phyloP scores from a whole-genome alignment of 2,329 filamentous ascomycete genomes.

The Cladosporium sp. region DNA sequence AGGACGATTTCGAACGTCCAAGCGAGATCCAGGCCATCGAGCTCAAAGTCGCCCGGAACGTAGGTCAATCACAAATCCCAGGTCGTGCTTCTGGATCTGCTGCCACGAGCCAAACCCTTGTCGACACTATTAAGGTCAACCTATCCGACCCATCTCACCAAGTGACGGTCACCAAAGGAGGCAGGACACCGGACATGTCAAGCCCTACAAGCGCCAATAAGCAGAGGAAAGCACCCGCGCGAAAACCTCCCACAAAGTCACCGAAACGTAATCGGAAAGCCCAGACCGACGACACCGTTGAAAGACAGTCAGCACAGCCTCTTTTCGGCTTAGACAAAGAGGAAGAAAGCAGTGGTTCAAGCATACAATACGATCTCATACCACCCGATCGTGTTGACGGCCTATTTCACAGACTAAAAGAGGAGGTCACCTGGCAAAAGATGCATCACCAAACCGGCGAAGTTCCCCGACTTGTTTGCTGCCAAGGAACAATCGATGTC shows the following conservation, averaged over 20 bases:
- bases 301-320: conserved; percentile 7
- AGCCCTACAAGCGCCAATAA: not conserved
- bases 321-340: conserved; percentile 27
- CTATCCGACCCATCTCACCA: too few relatives aligned
- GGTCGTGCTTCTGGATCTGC: not conserved
- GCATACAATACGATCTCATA: conserved; percentile 67
- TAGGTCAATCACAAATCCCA: conserved; percentile 16
- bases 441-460: conserved; percentile 92
- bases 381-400: conserved; percentile 46
- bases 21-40: conserved; percentile 14
- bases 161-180: too few relatives aligned
- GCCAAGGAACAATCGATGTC: conserved; percentile 72
- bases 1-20: conserved; percentile 6
- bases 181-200: too few relatives aligned
- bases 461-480: conserved; percentile 85
- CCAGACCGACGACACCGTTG: not conserved
- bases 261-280: not conserved
- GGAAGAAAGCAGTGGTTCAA: conserved; percentile 65
- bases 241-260: not conserved
- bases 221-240: not conserved
- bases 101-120: not conserved
- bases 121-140: not conserved
- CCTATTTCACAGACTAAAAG: conserved; percentile 65
- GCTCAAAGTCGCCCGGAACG: conserved; percentile 14
- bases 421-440: conserved; percentile 79